A percentile compares a stretch with the other conserved stretches of the same genome.
Conservation (phyloP, 805 yeast genomes). For the Candida loeiensis region DNA sequence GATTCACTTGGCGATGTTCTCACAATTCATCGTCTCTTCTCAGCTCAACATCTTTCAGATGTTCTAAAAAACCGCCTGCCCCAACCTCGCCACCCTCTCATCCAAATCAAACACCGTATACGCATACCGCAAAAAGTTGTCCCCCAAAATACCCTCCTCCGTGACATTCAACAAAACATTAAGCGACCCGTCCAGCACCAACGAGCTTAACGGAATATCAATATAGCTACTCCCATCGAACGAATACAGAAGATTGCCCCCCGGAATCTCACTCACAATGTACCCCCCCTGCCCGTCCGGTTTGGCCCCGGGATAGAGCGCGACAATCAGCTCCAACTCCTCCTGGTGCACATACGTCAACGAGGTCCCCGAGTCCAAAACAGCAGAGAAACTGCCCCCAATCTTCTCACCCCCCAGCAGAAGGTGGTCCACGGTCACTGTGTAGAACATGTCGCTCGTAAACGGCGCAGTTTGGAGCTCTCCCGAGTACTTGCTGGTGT, state of each 20-base stretch:
- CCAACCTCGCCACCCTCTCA: constrained; percentile 21
- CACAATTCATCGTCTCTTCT: constrained; percentile 2
- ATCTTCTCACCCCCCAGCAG: background rate
- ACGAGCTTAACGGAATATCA: constrained; percentile 1
- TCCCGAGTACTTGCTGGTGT: constrained; percentile 15
- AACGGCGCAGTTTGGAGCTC: constrained; percentile 4
- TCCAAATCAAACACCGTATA: constrained; percentile 26
- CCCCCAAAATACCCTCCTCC: constrained; percentile 19
- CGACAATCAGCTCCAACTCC: constrained; percentile 14
- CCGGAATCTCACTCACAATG: background rate
- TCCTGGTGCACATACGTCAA: constrained; percentile 4
- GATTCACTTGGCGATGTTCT: too few species aligned
- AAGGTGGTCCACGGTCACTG: background rate
- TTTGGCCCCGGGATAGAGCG: background rate
- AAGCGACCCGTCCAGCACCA: background rate
- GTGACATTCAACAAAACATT: background rate
- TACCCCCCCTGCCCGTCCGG: background rate
- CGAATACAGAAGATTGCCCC: constrained; percentile 1
- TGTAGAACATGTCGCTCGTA: background rate
- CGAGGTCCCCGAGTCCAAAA: constrained; percentile 9
- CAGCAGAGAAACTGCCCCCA: background rate
- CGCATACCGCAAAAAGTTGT: constrained; percentile 25
- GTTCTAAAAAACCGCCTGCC: too few species aligned
- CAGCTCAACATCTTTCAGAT: too few species aligned
- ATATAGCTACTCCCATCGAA: constrained; percentile 6